Conservation (phyloP, 2,329 filamentous ascomycete genomes). For the Polytolypa hystricis region DNA sequence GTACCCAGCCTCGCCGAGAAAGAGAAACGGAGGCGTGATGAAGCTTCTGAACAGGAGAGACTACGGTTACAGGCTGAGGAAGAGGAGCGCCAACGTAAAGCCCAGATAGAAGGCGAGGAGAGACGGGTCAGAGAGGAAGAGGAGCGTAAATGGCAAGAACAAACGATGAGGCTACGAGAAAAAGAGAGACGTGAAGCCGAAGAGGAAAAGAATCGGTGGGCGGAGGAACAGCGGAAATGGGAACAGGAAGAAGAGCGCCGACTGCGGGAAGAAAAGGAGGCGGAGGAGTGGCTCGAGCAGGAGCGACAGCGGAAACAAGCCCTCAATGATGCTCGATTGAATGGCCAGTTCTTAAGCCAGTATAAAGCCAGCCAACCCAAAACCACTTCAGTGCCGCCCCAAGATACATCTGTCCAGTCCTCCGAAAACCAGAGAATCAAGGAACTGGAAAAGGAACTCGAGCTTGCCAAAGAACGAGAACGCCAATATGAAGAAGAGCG, state of each 20-base stretch:
- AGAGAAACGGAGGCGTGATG: conserved; percentile 54
- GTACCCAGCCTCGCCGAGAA: conserved; percentile 80
- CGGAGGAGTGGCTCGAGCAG: conserved; percentile 54
- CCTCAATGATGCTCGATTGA: conserved; percentile 56
- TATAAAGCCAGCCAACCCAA: conserved; percentile 62
- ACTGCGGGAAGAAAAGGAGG: conserved; percentile 60
- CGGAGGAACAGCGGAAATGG: conserved; percentile 56
- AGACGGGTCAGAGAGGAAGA: conserved; percentile 34
- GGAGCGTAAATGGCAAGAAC: conserved; percentile 37
- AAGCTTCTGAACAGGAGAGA: conserved; percentile 44
- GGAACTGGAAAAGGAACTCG: conserved; percentile 66
- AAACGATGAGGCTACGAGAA: conserved; percentile 40
- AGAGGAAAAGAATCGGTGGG: conserved; percentile 36
- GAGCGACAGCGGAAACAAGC: conserved; percentile 53
- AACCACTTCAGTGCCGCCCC: conserved; percentile 26
- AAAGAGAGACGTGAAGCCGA: conserved; percentile 35
- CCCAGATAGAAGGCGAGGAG: conserved; percentile 42
- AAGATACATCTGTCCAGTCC: conserved; percentile 34
- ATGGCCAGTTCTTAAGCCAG: conserved; percentile 76
- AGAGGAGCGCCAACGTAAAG: conserved; percentile 35
- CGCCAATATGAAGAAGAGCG: conserved; percentile 52
- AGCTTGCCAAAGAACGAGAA: conserved; percentile 57
- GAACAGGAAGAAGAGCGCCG: conserved; percentile 63
- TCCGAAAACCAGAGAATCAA: conserved; percentile 58
- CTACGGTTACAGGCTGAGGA: conserved; percentile 41